Base-by-base conservation (phyloP, 192 early-diverging fungal genomes). In the Phlyctochytrium bullatum region DNA sequence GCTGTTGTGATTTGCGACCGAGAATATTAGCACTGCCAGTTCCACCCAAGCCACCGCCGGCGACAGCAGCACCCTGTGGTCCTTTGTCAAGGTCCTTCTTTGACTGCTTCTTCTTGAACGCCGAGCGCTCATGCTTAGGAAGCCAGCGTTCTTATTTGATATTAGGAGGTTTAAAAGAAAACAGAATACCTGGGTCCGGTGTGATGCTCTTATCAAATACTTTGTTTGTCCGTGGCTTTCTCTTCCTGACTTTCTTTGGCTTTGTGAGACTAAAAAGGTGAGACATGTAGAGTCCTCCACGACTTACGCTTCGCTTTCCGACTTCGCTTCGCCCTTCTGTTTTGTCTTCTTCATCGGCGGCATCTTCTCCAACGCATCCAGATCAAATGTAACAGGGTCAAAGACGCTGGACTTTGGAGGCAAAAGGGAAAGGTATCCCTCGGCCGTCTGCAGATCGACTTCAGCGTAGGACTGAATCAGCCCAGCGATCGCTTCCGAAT, bases 11-110 rank as follows among this genome's bases (percentile, higher is more conserved):
- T 47, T 6, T 47, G 6, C 40, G 6, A 12, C 62, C 62, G 40
- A 24, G 36, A 75, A 89, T 89, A 35, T 87, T 83, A 33, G 89
- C 89, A 72, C 85, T 88, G 24, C 89, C 89, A n/a, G 89, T 90
- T 6, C 79, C 75, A n/a, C 75, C 74, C 54, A 59, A 20, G 4
- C 88, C 89, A 35, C 88, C 88, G 30, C 88, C 88, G 20, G 74
- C 78, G 31, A 89, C 66, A 10, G 80, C 78, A 53, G 76, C 62
- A 35, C 89, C 89, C 66, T 91, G 89, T 32, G 88, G 75, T 1
- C 89, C 86, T 57, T 77, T 84, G n/a, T 68, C 75, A 35, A 74
- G 67, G 3, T 83, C 82, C 59, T 83, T 79, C 72, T 86, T 88
- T n/a, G 67, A 70, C 50, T 81, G 77, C 23, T 89, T 86, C 36